These are phyloP conservation scores for Aphanocladium album DNA, from an alignment of 2,329 filamentous ascomycete species.

Conservation along the genomic window DNA sequence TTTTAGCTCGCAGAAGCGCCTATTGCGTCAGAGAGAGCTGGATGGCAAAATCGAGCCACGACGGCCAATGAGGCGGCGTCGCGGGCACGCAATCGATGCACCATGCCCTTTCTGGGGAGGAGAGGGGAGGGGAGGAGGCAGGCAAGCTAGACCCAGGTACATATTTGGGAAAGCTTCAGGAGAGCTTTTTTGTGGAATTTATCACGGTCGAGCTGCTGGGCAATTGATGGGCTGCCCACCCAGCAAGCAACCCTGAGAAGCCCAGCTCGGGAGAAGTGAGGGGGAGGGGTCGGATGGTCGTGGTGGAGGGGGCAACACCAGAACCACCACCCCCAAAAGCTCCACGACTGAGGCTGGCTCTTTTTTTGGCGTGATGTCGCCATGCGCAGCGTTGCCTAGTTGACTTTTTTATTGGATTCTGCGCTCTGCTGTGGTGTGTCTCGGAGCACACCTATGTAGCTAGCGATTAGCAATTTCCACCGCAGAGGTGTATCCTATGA, in stretches of 20 bases:
- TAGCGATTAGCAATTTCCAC: conserved; percentile 8
- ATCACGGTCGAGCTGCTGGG: neutral
- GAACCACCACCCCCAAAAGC: neutral
- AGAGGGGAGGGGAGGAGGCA: neutral
- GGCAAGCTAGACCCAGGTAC: neutral
- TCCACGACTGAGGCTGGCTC: neutral
- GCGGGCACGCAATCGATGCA: conserved; percentile 25
- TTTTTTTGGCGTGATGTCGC: conserved; percentile 4
- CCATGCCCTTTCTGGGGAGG: conserved; percentile 13
- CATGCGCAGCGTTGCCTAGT: neutral
- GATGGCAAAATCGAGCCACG: conserved; percentile 22
- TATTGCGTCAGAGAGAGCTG: conserved; percentile 26
- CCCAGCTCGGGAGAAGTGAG: neutral
- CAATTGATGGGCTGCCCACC: neutral
- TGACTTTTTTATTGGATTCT: neutral
- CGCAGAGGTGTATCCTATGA: neutral
- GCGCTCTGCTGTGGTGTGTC: neutral
- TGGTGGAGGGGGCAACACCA: conserved; percentile 4
- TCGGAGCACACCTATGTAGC: neutral
- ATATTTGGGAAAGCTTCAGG: neutral
- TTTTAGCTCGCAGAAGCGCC: conserved; percentile 8
- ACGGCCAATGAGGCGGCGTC: conserved; percentile 21
- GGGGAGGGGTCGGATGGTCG: conserved; percentile 6
- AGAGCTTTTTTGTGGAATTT: too few relatives aligned
- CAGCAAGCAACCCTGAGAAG: neutral